phyloP scores from a whole-genome alignment of 78 protist species.

The Paratrimastix pyriformis region DNA sequence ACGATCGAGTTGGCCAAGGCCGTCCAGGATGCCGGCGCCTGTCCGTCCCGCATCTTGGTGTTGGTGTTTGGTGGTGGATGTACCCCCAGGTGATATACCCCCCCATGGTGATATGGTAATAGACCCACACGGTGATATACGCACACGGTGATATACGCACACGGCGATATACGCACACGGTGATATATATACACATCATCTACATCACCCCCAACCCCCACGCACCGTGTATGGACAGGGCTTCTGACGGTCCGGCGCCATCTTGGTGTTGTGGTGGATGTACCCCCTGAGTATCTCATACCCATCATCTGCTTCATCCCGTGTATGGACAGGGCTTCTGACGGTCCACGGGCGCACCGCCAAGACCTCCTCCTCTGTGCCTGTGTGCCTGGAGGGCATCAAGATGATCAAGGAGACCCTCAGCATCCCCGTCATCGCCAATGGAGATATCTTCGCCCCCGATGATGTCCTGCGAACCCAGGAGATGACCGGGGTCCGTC shows the following conservation, averaged over 20 bases:
- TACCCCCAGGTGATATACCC: neutral
- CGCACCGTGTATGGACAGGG: neutral
- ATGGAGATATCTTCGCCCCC: neutral
- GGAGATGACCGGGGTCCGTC: slow-evolving; percentile 5
- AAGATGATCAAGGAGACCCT: neutral
- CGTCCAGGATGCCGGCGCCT: neutral
- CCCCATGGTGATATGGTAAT: neutral
- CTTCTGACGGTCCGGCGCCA: neutral
- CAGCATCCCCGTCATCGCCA: neutral
- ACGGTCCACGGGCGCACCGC: neutral
- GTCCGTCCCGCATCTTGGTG: neutral
- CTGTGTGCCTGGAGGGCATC: neutral
- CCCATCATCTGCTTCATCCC: neutral
- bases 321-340: neutral
- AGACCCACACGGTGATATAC: no score
- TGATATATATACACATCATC: no score
- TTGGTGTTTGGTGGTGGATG: neutral
- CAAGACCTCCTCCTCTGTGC: neutral
- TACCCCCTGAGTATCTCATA: neutral
- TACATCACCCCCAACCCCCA: no score
- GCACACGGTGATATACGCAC: no score
- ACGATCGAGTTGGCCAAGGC: neutral
- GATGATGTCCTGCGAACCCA: neutral
- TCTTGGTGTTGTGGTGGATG: neutral
- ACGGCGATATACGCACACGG: no score